Evolutionary conservation across 495 filamentous ascomycete genomes (phyloP).

Genomic region (Lindgomyces ingoldianus): DNA sequence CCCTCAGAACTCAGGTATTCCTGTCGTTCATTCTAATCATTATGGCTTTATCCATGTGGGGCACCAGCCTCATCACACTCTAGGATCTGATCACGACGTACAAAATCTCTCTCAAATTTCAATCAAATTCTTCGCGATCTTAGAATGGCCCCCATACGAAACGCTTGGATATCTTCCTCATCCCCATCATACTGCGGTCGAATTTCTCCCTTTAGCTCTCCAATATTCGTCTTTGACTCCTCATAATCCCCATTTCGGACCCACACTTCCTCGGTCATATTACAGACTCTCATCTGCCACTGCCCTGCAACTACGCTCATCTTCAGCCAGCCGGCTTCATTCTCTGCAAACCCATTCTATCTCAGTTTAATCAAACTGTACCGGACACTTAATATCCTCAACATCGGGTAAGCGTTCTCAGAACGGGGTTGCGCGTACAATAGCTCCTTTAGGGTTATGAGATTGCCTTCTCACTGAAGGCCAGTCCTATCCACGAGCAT

Average conservation of each 20-base stretch:
- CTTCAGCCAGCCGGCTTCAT: slow-evolving; percentile 22
- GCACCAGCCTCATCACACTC: too few relatives aligned
- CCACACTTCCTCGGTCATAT: slow-evolving; percentile 19
- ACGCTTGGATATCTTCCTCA: slow-evolving; percentile 9
- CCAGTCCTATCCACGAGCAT: slow-evolving; percentile 40
- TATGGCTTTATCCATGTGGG: too few relatives aligned
- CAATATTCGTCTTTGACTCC: slow-evolving; percentile 12
- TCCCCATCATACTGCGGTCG: slow-evolving; percentile 8
- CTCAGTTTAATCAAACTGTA: slow-evolving; percentile 33
- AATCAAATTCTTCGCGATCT: slow-evolving; percentile 14
- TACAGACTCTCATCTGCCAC: slow-evolving; percentile 10
- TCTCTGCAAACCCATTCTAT: slow-evolving; percentile 23
- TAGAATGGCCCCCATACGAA: slow-evolving; percentile 14
- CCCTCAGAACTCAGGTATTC: too few relatives aligned
- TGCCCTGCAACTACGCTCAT: not conserved
- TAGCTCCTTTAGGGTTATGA: slow-evolving; percentile 36
- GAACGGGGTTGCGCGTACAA: slow-evolving; percentile 31
- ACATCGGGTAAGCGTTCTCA: slow-evolving; percentile 37
- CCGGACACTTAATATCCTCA: slow-evolving; percentile 28
- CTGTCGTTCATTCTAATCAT: too few relatives aligned
- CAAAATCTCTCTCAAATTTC: not conserved
- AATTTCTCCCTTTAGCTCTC: slow-evolving; percentile 12
- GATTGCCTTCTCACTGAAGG: slow-evolving; percentile 39
- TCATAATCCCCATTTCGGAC: slow-evolving; percentile 15
- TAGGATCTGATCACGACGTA: too few relatives aligned